Base-by-base conservation (phyloP, 768 basidiomycete species). In the Mrakia blollopis region DNA sequence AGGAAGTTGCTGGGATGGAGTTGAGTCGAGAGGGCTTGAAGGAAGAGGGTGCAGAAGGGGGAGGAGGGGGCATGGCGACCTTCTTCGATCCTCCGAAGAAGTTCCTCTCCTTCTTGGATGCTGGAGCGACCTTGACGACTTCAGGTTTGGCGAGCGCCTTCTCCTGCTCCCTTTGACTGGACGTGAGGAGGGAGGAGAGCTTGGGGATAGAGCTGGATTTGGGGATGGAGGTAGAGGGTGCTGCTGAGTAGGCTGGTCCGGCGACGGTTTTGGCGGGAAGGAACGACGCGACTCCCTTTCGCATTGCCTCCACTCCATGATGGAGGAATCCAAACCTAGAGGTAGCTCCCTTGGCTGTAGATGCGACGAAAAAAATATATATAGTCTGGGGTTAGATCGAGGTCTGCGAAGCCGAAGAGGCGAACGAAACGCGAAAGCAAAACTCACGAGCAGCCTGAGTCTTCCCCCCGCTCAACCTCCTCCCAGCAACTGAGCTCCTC, bases 321-420 rank as follows among this genome's bases (percentile, higher is more conserved):
- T 65, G 73, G 21, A 74, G 28, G 41, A 74, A 74, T 6, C 62
- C 73, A 47, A 65, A 74, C 41, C 73, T 37, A 44, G 44, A 60
- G 62, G 35, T 28, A 18, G 44, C 57, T 39, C 25, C 54, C 37
- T 74, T 74, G 73, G 21, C 73, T 62, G 37, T 16, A 50, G 13
- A 50, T 21, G n/a, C n/a, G n/a, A 10, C 18, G 9, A 9, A 60
- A 52, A 14, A 2, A 28, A 41, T 6, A 41, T 5, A 41, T 6
- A 41, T 11, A 41, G n/a, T n/a, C n/a, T n/a, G n/a, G n/a, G n/a
- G n/a, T n/a, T n/a, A n/a, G n/a, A n/a, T n/a, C n/a, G n/a, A n/a
- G n/a, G n/a, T n/a, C n/a, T n/a, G 47, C 16, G 18, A 50, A 18
- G 21, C 47, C 16, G 47, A 50, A 50, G 47, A 21, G 47, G 7